These are phyloP conservation scores for Cucumis melo DNA, from an alignment of 306 rosid genomes.

Conservation along the genomic window DNA sequence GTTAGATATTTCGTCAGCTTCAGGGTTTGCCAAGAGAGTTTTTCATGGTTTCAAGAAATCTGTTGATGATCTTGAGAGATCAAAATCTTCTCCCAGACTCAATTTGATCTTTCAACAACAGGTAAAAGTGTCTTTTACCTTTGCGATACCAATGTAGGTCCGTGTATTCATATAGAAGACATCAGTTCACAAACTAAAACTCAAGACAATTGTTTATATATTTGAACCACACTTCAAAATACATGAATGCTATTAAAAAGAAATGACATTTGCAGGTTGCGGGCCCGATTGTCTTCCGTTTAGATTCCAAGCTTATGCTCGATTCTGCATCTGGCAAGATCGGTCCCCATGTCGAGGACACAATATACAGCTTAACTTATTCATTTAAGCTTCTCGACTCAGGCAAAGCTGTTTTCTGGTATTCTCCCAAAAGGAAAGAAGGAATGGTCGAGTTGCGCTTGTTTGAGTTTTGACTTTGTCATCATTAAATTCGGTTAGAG, in stretches of 20 bases:
- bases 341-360: slow-evolving; percentile 54
- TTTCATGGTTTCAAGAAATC: slow-evolving; percentile 37
- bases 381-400: slow-evolving; percentile 44
- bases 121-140: slow-evolving; percentile 21
- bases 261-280: slow-evolving; percentile 29
- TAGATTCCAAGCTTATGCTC: slow-evolving; percentile 46
- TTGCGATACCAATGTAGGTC: background rate
- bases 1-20: slow-evolving; percentile 60
- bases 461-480: slow-evolving; percentile 38
- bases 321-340: slow-evolving; percentile 28
- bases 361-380: slow-evolving; percentile 69
- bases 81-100: slow-evolving; percentile 51
- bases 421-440: slow-evolving; percentile 74
- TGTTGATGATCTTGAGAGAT: slow-evolving; percentile 16
- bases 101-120: slow-evolving; percentile 84
- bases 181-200: background rate
- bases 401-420: slow-evolving; percentile 86
- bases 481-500: background rate
- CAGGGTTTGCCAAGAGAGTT: slow-evolving; percentile 47
- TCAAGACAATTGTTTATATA: background rate
- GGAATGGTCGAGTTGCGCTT: slow-evolving; percentile 84
- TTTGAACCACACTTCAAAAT: background rate
- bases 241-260: background rate
- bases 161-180: background rate
- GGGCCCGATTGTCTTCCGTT: slow-evolving; percentile 61